Evolutionary conservation across 306 rosid species (phyloP).

Genomic region (Citrullus amarus): DNA sequence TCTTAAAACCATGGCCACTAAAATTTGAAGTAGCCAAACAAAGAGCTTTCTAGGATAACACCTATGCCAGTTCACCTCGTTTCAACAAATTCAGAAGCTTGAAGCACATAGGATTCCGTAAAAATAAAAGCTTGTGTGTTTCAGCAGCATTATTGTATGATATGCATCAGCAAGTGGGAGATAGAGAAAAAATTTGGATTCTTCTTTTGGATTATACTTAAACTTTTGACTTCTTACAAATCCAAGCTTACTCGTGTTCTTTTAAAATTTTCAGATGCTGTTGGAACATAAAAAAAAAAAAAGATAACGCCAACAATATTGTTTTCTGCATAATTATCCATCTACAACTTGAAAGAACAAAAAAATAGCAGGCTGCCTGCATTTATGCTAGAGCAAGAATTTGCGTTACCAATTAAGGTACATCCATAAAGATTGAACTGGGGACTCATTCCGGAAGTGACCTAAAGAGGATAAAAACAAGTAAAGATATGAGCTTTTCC

Average conservation of each 20-base stretch:
- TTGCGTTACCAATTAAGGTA: slow-evolving; percentile 59
- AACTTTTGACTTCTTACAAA: background rate
- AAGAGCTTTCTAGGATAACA: background rate
- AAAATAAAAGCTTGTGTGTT: background rate
- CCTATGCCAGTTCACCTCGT: background rate
- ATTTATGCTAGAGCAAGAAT: slow-evolving; percentile 6
- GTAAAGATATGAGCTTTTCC: background rate
- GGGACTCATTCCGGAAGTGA: slow-evolving; percentile 90
- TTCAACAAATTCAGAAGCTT: background rate
- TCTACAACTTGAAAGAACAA: background rate
- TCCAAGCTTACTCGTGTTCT: background rate
- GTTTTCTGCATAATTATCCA: background rate
- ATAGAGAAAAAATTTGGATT: background rate
- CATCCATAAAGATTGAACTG: slow-evolving; percentile 74
- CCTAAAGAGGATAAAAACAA: slow-evolving; percentile 31
- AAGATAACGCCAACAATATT: background rate
- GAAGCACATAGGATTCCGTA: background rate
- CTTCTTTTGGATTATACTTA: background rate
- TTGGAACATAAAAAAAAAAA: background rate
- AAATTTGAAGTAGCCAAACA: background rate
- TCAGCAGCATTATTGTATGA: background rate
- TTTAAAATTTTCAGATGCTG: background rate
- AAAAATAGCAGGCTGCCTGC: background rate
- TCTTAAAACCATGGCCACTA: background rate
- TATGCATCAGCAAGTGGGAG: background rate